Conservation (phyloP, 805 yeast species). For the Tetrapisispora taiwanensis region DNA sequence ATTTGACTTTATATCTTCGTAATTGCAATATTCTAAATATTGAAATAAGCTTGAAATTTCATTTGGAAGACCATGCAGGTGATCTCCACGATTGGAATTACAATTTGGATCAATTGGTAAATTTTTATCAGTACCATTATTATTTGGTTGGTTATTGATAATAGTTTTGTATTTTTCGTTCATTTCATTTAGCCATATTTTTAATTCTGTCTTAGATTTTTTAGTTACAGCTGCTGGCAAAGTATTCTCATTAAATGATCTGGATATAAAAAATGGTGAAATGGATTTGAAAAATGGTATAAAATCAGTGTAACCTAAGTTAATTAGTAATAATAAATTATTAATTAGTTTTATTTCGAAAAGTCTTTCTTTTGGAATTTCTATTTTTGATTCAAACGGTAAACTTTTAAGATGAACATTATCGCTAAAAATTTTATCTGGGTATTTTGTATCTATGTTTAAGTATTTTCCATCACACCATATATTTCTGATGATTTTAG, state of each 20-base stretch:
- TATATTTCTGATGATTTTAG: slow-evolving; percentile 45
- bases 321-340: slow-evolving; percentile 39
- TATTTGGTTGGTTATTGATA: background rate
- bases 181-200: slow-evolving; percentile 22
- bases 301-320: slow-evolving; percentile 39
- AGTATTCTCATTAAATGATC: slow-evolving; percentile 28
- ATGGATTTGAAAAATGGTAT: slow-evolving; percentile 31
- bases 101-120: background rate
- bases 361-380: slow-evolving; percentile 28
- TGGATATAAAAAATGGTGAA: slow-evolving; percentile 37
- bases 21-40: slow-evolving; percentile 19
- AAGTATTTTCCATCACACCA: slow-evolving; percentile 36
- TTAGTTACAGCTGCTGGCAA: slow-evolving; percentile 19
- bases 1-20: slow-evolving; percentile 15
- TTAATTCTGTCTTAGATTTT: slow-evolving; percentile 16
- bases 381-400: slow-evolving; percentile 18
- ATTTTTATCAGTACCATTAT: background rate
- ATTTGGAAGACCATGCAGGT: slow-evolving; percentile 11
- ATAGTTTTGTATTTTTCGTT: slow-evolving; percentile 19
- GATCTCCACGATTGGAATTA: background rate
- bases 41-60: slow-evolving; percentile 14
- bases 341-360: slow-evolving; percentile 37
- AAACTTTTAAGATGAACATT: slow-evolving; percentile 18
- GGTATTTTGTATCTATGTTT: slow-evolving; percentile 17
- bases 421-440: slow-evolving; percentile 9